Conservation (phyloP, 441 rosid species). For the Brassica hybrid region DNA sequence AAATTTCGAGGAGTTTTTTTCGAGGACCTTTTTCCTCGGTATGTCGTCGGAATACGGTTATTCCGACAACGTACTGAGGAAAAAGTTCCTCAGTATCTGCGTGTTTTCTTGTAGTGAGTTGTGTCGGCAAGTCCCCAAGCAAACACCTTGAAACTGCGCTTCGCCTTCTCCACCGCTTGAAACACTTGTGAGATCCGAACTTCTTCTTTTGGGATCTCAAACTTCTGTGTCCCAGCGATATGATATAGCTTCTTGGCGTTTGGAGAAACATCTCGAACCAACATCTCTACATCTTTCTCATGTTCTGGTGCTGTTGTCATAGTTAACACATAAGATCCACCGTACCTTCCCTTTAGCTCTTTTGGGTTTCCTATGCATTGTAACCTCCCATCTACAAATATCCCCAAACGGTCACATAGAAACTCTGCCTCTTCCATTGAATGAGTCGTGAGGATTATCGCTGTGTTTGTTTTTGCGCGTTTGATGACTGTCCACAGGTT, state of each 20-base stretch:
- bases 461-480: too few species aligned
- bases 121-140: constrained; percentile 93
- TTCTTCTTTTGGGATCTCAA: constrained; percentile 76
- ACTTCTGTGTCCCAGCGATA: constrained; percentile 84
- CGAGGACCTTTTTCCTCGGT: too few species aligned
- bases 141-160: constrained; percentile 61
- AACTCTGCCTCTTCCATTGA: too few species aligned
- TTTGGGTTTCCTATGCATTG: constrained; percentile 28
- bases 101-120: too few species aligned
- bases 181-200: constrained; percentile 70
- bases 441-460: too few species aligned
- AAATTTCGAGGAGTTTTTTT: too few species aligned
- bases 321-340: constrained; percentile 78
- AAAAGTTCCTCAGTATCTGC: too few species aligned
- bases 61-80: too few species aligned
- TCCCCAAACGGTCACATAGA: too few species aligned
- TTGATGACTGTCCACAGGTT: constrained; percentile 55
- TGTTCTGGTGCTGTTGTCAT: constrained; percentile 68
- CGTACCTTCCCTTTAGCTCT: constrained; percentile 68
- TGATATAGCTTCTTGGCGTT: constrained; percentile 71
- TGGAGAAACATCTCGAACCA: constrained; percentile 58
- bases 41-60: too few species aligned
- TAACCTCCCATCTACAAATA: too few species aligned
- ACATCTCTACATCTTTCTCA: constrained; percentile 62
- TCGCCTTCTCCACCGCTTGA: constrained; percentile 72